phyloP scores from a whole-genome alignment of 257 asterid species.

The Anisodus acutangulus region DNA sequence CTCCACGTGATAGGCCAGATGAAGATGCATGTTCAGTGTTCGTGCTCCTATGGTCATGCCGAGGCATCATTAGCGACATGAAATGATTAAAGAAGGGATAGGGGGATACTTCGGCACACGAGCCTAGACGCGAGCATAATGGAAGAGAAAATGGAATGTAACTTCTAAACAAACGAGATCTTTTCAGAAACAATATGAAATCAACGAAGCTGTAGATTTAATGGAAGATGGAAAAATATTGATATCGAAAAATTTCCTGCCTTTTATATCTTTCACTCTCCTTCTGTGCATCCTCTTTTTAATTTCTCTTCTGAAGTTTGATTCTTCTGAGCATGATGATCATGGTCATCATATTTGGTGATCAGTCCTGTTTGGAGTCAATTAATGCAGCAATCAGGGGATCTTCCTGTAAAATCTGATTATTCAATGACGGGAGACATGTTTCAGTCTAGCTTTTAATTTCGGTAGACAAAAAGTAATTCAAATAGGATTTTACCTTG shows the following conservation, averaged over 20 bases:
- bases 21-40: background rate
- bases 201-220: background rate
- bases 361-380: conserved; percentile 14
- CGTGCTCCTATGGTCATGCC: background rate
- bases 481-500: conserved; percentile 15
- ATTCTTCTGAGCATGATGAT: conserved; percentile 9
- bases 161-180: conserved; percentile 1
- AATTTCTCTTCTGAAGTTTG: conserved; percentile 19
- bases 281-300: background rate
- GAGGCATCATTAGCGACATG: background rate
- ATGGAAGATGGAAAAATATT: conserved; percentile 18
- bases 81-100: background rate
- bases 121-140: background rate
- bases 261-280: conserved; percentile 18
- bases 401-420: background rate
- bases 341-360: background rate
- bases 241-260: background rate
- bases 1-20: background rate
- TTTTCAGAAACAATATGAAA: background rate
- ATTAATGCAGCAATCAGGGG: background rate
- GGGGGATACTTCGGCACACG: background rate
- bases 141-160: conserved; percentile 10
- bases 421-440: background rate
- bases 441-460: background rate
- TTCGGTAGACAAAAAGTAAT: background rate